A percentile compares a stretch with the other conserved stretches of the same genome.
Evolutionary conservation across 352 stramenopile genomes (phyloP).

Genomic region (Globisporangium paroecandrum): DNA sequence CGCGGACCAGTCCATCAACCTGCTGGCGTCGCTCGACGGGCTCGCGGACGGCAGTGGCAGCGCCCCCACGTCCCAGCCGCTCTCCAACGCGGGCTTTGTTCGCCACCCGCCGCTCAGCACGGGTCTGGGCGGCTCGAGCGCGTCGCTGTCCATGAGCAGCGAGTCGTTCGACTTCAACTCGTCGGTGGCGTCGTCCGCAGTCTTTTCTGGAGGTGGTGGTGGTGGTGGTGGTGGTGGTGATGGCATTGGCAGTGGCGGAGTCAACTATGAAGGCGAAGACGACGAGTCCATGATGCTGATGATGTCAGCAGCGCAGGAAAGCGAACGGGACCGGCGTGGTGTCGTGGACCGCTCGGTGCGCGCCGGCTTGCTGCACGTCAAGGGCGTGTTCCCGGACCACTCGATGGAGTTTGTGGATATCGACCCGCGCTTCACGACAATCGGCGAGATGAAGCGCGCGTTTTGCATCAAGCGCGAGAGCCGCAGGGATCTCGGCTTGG

Average conservation of each 20-base stretch:
- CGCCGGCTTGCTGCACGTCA: constrained; percentile 65
- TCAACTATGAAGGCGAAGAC: constrained; percentile 17
- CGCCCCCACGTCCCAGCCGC: background rate
- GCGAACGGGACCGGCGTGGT: background rate
- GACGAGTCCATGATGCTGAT: constrained; percentile 15
- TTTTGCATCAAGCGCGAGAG: constrained; percentile 58
- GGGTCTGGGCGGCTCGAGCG: constrained; percentile 16
- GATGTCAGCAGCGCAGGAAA: background rate
- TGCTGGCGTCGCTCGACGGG: constrained; percentile 60
- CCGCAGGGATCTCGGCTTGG: constrained; percentile 40
- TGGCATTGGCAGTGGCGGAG: background rate
- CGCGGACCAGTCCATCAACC: constrained; percentile 62
- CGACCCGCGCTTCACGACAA: constrained; percentile 61
- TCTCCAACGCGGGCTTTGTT: background rate
- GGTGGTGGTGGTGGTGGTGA: background rate
- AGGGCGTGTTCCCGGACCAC: constrained; percentile 79
- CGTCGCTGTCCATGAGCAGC: constrained; percentile 19
- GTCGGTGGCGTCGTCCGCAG: constrained; percentile 13
- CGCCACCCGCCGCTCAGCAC: constrained; percentile 14
- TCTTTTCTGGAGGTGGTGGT: constrained; percentile 3
- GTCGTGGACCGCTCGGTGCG: constrained; percentile 55
- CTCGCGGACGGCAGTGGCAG: background rate
- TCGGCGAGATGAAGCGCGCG: constrained; percentile 63
- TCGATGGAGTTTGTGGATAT: constrained; percentile 81
- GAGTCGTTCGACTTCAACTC: constrained; percentile 38